Evolutionary conservation across 2,329 filamentous ascomycete genomes (phyloP), one percentile per base, ranked within the genome.

Genomic region (Fonsecaea pedrosoi): DNA sequence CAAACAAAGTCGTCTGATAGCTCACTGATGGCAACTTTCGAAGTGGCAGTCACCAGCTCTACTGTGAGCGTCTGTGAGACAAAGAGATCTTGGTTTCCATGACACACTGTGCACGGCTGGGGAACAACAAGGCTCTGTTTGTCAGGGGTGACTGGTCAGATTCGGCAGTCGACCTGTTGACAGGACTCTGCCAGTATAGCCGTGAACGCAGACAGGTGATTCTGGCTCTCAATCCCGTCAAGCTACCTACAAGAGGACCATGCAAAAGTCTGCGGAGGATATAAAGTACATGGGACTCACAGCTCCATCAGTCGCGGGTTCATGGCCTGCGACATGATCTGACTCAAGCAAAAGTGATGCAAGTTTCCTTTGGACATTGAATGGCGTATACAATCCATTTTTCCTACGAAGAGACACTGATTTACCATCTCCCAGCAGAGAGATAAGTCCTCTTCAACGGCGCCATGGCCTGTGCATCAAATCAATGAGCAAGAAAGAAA

Each of bases 81-180:
- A 55, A 54, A 37, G 30, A 25, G 34, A 55, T 12, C 2, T 55
- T 21, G 32, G 37, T 13, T 15, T 37, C 7, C n/a, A 57, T 58
- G 55, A 58, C 55, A 58, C 34, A 58, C 35, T 42, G 15, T 38
- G n/a, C n/a, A 58, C 38, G 12, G 21, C 5, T 25, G 25, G 15
- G 30, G 5, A n/a, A 18, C 15, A 4, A 59, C 40, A 40, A 64
- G 62, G 54, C 62, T 64, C 30, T 40, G 54, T 64, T 64, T 64
- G 62, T 58, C 50, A 54, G 62, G 62, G 62, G 34, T 21, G 55
- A 38, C 42, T 30, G 35, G 30, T 7, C 21, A 55, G 21, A 42
- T 6, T 40, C 3, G 21, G 15, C 15, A 34, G 30, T 55, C 6
- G 15, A 1, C 21, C 13, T 8, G 30, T 12, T 7, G 13, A 32